Evolutionary conservation across 371 early-diverging fungal genomes (phyloP).

Genomic region (Apophysomyces ossiformis): DNA sequence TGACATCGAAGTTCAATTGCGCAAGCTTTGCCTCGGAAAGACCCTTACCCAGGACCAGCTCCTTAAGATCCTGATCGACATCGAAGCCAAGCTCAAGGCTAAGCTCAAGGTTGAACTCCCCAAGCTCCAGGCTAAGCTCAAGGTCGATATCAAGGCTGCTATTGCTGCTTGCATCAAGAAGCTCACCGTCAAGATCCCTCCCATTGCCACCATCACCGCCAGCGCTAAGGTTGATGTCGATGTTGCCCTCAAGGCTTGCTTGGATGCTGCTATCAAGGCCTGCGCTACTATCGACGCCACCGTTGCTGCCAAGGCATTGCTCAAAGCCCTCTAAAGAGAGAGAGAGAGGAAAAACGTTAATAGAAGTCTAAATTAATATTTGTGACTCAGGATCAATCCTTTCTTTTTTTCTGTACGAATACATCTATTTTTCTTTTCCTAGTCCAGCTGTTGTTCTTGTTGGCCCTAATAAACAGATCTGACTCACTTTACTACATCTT

Average conservation of each 20-base stretch:
- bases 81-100: constrained; percentile 30
- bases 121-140: constrained; percentile 24
- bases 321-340: not conserved
- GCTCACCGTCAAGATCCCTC: constrained; percentile 25
- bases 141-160: constrained; percentile 19
- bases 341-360: not conserved
- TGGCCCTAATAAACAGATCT: constrained; percentile 4
- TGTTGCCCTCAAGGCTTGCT: constrained; percentile 19
- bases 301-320: constrained; percentile 10
- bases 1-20: constrained; percentile 17
- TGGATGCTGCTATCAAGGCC: constrained; percentile 14
- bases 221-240: constrained; percentile 14
- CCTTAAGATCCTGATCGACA: constrained; percentile 21
- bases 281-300: constrained; percentile 11
- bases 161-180: constrained; percentile 27
- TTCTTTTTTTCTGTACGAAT: constrained; percentile 1
- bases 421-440: not conserved
- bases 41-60: constrained; percentile 26
- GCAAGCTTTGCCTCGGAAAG: constrained; percentile 8
- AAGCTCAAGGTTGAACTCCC: constrained; percentile 29
- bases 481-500: not conserved
- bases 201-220: constrained; percentile 11
- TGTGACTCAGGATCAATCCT: not conserved
- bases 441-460: not conserved
- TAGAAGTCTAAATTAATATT: not conserved